A percentile compares a stretch with the other conserved stretches of the same genome.
These are phyloP conservation scores for Rhodotorula graminis DNA, from an alignment of 768 basidiomycete species.

Conservation along the genomic window DNA sequence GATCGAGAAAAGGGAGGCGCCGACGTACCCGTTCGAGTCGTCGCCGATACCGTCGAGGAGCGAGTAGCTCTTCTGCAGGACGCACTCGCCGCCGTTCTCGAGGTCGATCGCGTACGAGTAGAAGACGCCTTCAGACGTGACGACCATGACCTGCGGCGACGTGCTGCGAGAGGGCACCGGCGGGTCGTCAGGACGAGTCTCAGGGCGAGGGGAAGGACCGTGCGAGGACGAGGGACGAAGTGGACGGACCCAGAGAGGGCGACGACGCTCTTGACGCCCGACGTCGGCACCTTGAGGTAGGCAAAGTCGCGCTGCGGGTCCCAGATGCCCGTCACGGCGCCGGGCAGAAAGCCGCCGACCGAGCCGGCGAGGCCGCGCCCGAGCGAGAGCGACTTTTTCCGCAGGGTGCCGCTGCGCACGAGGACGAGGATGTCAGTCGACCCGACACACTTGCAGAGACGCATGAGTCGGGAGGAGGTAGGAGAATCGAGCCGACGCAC, in stretches of 20 bases:
- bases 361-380: constrained; percentile 66
- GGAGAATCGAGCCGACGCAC: constrained; percentile 8
- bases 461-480: neutral
- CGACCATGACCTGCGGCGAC: constrained; percentile 93
- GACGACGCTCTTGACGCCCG: constrained; percentile 76
- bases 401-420: constrained; percentile 49
- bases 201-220: no score
- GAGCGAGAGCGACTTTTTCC: constrained; percentile 67
- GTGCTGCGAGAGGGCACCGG: constrained; percentile 54
- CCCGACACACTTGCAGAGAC: no score
- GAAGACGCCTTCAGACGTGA: constrained; percentile 90
- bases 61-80: constrained; percentile 82
- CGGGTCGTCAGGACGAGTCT: neutral
- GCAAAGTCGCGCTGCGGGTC: constrained; percentile 94
- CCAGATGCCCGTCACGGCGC: constrained; percentile 90
- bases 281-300: constrained; percentile 71
- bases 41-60: constrained; percentile 32
- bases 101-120: constrained; percentile 94
- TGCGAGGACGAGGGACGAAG: neutral
- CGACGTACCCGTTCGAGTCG: constrained; percentile 21
- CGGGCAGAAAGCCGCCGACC: constrained; percentile 77
- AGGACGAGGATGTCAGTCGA: no score
- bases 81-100: constrained; percentile 92
- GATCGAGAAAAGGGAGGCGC: neutral
- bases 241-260: constrained; percentile 74